Evolutionary conservation across 2,329 filamentous ascomycete genomes (phyloP), one percentile per base, ranked within the genome.

Genomic region (Blastomyces parvus): DNA sequence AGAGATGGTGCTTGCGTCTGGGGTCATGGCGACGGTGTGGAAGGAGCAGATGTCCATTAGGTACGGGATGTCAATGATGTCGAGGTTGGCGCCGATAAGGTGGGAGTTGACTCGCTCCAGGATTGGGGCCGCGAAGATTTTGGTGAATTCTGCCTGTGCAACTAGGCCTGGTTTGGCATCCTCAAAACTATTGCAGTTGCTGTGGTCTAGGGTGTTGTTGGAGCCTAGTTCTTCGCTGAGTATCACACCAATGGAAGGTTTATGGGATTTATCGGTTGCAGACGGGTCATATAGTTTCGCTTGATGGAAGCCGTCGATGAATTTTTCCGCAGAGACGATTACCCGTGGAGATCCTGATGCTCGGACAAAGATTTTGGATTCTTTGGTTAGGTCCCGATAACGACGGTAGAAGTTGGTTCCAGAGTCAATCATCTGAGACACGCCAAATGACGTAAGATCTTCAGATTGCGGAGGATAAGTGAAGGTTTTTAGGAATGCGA

Each of bases 11-110:
- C 75, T 80, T 4, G 78, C 82, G 2, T 81, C 76, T 0, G 76
- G 71, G 6, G 84, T 80, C 6, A 62, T 53, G 9, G 87, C 85
- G n/a, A 96, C 85, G 0, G 90, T 93, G 68, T 88, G 83, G 76
- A 91, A 96, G 0, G 92, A 87, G 70, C 92, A 97, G 65, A 96
- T 80, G 69, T 96, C 91, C 91, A 97, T 96, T 42, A 97, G 73
- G 63, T 82, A 83, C 63, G 91, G 79, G 0, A 86, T 84, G 42
- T 93, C 86, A 0, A 78, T 70, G 14, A 80, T 71, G 2, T 82
- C 84, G 52, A 96, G 74, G 65, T 88, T 85, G 5, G 84, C 86
- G 2, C 88, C 88, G 0, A 82, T 82, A 0, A 97, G 80, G 65
- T 87, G 84, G 17, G 77, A 69, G 71, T 92, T 91, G 50, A 96